Conservation (phyloP, 768 basidiomycete genomes). For the Podaxis sp. region DNA sequence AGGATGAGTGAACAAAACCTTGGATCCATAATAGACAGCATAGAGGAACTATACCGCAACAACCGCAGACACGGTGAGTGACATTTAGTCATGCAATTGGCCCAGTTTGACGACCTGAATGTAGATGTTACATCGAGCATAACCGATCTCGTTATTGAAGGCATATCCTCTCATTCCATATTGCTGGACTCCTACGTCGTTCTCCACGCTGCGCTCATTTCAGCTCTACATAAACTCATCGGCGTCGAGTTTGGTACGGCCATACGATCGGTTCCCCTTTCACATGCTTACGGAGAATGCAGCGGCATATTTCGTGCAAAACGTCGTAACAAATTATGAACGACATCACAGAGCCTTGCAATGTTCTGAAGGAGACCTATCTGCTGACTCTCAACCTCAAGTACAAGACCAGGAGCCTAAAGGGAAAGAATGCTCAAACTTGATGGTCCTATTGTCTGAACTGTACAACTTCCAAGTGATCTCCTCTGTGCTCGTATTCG, state of each 20-base stretch:
- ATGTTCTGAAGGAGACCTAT: slow-evolving; percentile 13
- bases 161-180: slow-evolving; percentile 77
- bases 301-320: slow-evolving; percentile 87
- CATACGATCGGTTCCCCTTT: neutral
- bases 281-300: neutral
- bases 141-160: slow-evolving; percentile 72
- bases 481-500: slow-evolving; percentile 86
- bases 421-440: slow-evolving; percentile 88
- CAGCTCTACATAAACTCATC: slow-evolving; percentile 74
- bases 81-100: neutral
- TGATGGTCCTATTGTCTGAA: slow-evolving; percentile 85
- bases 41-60: slow-evolving; percentile 77
- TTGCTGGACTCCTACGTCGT: slow-evolving; percentile 89
- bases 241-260: slow-evolving; percentile 85
- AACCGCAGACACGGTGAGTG: slow-evolving; percentile 72
- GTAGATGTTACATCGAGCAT: slow-evolving; percentile 81
- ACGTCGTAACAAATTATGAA: slow-evolving; percentile 66
- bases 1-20: slow-evolving; percentile 94
- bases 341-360: slow-evolving; percentile 40
- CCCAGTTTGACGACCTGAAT: neutral
- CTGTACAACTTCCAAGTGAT: slow-evolving; percentile 96
- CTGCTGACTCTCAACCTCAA: slow-evolving; percentile 10
- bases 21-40: slow-evolving; percentile 61
- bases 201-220: slow-evolving; percentile 82
- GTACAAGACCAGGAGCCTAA: slow-evolving; percentile 31